Conservation (phyloP, 441 rosid species). For the Codiaeum variegatum region DNA sequence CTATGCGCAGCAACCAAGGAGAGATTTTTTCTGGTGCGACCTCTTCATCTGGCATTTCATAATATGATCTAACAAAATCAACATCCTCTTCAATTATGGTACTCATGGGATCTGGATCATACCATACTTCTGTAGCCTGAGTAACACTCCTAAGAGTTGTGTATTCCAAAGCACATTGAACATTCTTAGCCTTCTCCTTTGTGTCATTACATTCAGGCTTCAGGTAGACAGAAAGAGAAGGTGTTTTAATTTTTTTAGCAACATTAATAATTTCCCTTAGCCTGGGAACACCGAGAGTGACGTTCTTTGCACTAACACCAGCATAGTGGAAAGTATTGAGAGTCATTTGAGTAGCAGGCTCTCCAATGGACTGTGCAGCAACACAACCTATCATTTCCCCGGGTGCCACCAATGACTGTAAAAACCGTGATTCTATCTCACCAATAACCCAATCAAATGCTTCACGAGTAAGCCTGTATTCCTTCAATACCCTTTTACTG, state of each 20-base stretch:
- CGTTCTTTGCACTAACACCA: slow-evolving; percentile 99
- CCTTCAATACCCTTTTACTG: slow-evolving; percentile 95
- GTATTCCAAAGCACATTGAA: slow-evolving; percentile 96
- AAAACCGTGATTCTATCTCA: slow-evolving; percentile 90
- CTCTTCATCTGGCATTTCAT: slow-evolving; percentile 99
- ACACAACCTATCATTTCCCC: slow-evolving; percentile 99
- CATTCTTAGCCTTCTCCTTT: slow-evolving; percentile 91
- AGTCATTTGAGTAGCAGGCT: slow-evolving; percentile 99
- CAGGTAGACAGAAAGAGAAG: slow-evolving; percentile 84
- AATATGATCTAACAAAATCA: slow-evolving; percentile 91
- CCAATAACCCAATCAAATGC: slow-evolving; percentile 99
- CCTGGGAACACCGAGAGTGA: slow-evolving; percentile 97
- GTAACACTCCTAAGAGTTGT: slow-evolving; percentile 97
- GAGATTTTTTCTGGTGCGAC: slow-evolving; percentile 88
- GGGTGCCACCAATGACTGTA: slow-evolving; percentile 90
- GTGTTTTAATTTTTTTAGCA: slow-evolving; percentile 94
- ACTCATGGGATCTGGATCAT: slow-evolving; percentile 94
- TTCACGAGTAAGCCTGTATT: slow-evolving; percentile 93
- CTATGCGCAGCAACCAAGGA: slow-evolving; percentile 96
- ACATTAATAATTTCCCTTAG: slow-evolving; percentile 95
- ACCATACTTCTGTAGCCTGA: slow-evolving; percentile 97
- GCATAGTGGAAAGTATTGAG: slow-evolving; percentile 97
- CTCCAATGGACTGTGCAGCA: slow-evolving; percentile 99
- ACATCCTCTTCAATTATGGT: slow-evolving; percentile 87
- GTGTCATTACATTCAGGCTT: slow-evolving; percentile 72